Evolutionary conservation across 768 basidiomycete genomes (phyloP).

Genomic region (Austroboletus eburneus): DNA sequence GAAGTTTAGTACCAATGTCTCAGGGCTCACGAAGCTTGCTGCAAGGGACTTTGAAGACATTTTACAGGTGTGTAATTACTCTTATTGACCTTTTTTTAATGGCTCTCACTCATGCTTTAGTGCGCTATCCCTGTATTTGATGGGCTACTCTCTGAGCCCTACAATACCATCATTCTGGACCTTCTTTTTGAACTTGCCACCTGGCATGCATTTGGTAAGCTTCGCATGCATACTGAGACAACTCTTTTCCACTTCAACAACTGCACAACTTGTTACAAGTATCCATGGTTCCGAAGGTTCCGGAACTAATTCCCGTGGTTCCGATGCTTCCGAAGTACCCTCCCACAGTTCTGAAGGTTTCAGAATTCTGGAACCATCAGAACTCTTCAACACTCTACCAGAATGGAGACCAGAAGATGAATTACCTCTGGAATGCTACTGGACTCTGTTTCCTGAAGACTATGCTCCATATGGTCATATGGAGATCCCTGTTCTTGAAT

Average conservation of each 20-base stretch:
- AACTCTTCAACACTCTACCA: too few species aligned
- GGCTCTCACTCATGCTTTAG: constrained; percentile 9
- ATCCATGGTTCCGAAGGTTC: too few species aligned
- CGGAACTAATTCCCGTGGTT: too few species aligned
- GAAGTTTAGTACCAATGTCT: constrained; percentile 30
- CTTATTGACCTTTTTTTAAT: neutral
- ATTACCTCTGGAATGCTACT: too few species aligned
- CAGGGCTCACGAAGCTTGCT: constrained; percentile 32
- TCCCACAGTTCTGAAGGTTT: too few species aligned
- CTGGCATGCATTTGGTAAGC: constrained; percentile 28
- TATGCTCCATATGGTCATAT: too few species aligned
- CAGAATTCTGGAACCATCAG: too few species aligned
- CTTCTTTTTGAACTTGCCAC: constrained; percentile 18
- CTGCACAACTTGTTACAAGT: constrained; percentile 11
- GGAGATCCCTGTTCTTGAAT: too few species aligned
- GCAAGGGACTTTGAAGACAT: constrained; percentile 39
- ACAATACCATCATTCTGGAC: constrained; percentile 13
- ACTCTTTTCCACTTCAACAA: constrained; percentile 20
- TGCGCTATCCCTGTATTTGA: constrained; percentile 34
- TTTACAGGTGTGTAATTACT: constrained; percentile 22
- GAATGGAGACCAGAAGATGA: too few species aligned
- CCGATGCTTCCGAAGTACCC: too few species aligned
- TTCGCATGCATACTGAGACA: constrained; percentile 21
- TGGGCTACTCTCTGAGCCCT: constrained; percentile 20
- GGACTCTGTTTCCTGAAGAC: too few species aligned